Conservation (phyloP, 768 basidiomycete species). For the Zangia roseola region DNA sequence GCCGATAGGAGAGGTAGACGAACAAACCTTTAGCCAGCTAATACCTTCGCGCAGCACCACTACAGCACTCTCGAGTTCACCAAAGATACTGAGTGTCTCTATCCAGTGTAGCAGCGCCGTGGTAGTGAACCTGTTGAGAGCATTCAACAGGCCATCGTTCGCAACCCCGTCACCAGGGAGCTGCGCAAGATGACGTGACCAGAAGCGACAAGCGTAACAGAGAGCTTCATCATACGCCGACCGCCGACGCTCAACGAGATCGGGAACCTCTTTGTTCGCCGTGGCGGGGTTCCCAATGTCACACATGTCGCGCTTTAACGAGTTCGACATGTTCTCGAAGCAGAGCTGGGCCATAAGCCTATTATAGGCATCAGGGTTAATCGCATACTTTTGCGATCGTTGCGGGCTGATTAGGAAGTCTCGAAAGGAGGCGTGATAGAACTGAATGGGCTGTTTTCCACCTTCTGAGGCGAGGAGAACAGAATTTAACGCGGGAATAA, state of each 20-base stretch:
- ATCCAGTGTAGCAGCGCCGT: slow-evolving; percentile 18
- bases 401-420: slow-evolving; percentile 18
- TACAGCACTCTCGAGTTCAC: slow-evolving; percentile 14
- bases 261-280: slow-evolving; percentile 15
- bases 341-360: slow-evolving; percentile 19
- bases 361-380: slow-evolving; percentile 15
- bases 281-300: slow-evolving; percentile 14
- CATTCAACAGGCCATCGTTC: slow-evolving; percentile 8
- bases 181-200: slow-evolving; percentile 18
- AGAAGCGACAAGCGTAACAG: slow-evolving; percentile 19
- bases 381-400: slow-evolving; percentile 15
- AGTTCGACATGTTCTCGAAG: slow-evolving; percentile 16
- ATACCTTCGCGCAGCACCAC: slow-evolving; percentile 14
- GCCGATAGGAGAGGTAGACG: background rate
- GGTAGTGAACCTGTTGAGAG: slow-evolving; percentile 10
- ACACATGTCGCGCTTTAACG: slow-evolving; percentile 23
- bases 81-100: slow-evolving; percentile 18
- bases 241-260: slow-evolving; percentile 16
- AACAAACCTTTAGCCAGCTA: slow-evolving; percentile 17
- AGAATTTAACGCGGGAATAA: slow-evolving; percentile 15
- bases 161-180: slow-evolving; percentile 7
- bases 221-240: slow-evolving; percentile 15
- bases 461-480: slow-evolving; percentile 21
- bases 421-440: slow-evolving; percentile 23
- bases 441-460: slow-evolving; percentile 18